phyloP scores from a whole-genome alignment of 805 yeast genomes.

The Candida alai region DNA sequence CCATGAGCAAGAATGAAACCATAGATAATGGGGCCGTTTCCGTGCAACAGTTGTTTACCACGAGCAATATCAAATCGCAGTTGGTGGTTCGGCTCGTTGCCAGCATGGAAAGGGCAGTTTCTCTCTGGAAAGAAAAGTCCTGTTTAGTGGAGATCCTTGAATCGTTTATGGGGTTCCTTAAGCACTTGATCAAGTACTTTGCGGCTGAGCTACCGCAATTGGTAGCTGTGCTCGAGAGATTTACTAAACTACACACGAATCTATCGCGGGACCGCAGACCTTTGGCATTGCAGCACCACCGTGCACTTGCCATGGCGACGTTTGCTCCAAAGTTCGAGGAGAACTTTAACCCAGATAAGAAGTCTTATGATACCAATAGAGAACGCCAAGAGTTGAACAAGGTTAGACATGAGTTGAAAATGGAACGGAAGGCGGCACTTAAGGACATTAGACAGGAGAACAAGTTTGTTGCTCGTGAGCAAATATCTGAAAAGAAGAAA shows the following conservation, averaged over 20 bases:
- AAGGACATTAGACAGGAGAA: constrained; percentile 90
- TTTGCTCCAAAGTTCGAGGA: constrained; percentile 91
- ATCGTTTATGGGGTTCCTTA: constrained; percentile 44
- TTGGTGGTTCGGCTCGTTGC: constrained; percentile 31
- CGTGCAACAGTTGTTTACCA: constrained; percentile 2
- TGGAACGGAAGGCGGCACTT: constrained; percentile 83
- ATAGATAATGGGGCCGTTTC: constrained; percentile 1
- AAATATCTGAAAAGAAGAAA: constrained; percentile 70
- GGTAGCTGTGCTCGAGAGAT: constrained; percentile 44
- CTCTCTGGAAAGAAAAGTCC: constrained; percentile 58
- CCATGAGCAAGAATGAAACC: constrained; percentile 1
- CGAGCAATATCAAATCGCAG: constrained; percentile 19
- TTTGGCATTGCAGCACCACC: constrained; percentile 76
- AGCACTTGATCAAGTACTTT: constrained; percentile 32
- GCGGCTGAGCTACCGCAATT: constrained; percentile 30
- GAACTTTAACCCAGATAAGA: constrained; percentile 92
- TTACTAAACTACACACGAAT: constrained; percentile 43
- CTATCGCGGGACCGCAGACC: constrained; percentile 43
- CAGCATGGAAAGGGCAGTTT: constrained; percentile 27
- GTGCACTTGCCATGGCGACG: constrained; percentile 78
- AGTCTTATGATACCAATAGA: constrained; percentile 76
- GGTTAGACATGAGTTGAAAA: constrained; percentile 80
- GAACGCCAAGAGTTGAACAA: constrained; percentile 80
- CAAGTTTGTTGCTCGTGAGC: constrained; percentile 82
- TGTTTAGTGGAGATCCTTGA: constrained; percentile 57